Evolutionary conservation across 2,329 filamentous ascomycete species (phyloP).

Genomic region (Diplodia seriata): DNA sequence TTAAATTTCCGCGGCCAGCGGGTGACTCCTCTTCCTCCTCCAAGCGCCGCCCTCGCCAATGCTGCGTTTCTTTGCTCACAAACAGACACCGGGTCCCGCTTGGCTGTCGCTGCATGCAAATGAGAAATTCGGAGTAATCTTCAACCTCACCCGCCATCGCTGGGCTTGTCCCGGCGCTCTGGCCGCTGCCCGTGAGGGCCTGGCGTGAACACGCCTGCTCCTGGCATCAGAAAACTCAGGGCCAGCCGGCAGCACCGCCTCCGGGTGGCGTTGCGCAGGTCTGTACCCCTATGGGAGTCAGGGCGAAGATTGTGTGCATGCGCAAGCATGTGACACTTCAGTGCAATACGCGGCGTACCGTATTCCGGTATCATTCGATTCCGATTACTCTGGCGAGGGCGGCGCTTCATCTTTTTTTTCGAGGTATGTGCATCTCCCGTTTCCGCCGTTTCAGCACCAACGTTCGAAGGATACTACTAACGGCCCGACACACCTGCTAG

Average conservation of each 20-base stretch:
- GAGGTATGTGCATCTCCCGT: slow-evolving; percentile 53
- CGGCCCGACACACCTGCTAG: slow-evolving; percentile 9
- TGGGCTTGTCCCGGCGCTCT: slow-evolving; percentile 44
- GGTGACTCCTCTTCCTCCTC: slow-evolving; percentile 49
- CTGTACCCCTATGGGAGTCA: slow-evolving; percentile 79
- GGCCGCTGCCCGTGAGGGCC: slow-evolving; percentile 81
- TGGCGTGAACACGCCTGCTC: slow-evolving; percentile 84
- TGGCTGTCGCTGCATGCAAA: slow-evolving; percentile 64
- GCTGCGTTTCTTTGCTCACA: slow-evolving; percentile 97
- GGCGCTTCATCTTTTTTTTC: slow-evolving; percentile 66
- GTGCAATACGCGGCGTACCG: slow-evolving; percentile 92
- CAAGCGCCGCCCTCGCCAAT: slow-evolving; percentile 86
- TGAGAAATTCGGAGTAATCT: slow-evolving; percentile 99
- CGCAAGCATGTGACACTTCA: slow-evolving; percentile 71
- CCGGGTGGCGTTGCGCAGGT: slow-evolving; percentile 37
- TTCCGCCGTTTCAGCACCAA: not conserved
- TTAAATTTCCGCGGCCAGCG: slow-evolving; percentile 15
- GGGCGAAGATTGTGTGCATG: slow-evolving; percentile 86
- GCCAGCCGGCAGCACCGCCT: slow-evolving; percentile 48
- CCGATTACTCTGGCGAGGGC: slow-evolving; percentile 88
- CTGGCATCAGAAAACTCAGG: slow-evolving; percentile 91
- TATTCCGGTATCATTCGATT: slow-evolving; percentile 78
- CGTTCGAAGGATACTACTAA: slow-evolving; percentile 53
- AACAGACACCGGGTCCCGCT: slow-evolving; percentile 57
- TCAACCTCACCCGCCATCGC: slow-evolving; percentile 64